Evolutionary conservation across 306 rosid species (phyloP).

Genomic region (Lathyrus sativus): DNA sequence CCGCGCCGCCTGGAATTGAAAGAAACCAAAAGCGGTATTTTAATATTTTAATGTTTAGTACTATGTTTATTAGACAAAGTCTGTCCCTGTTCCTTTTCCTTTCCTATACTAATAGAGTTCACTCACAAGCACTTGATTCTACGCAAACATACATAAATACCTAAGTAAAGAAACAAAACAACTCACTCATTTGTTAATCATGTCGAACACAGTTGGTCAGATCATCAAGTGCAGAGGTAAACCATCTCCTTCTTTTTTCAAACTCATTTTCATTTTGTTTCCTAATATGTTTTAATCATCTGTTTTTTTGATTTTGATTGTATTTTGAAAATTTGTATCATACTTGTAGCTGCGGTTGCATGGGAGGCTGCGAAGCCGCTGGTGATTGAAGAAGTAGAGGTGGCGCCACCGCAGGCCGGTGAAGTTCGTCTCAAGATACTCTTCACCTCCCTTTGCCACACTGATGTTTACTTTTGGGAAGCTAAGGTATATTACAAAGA

Average conservation of each 20-base stretch:
- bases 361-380: constrained; percentile 60
- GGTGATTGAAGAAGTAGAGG: constrained; percentile 54
- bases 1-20: no score
- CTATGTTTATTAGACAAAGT: no score
- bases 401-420: constrained; percentile 54
- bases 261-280: neutral
- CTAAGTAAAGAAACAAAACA: no score
- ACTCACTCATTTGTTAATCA: neutral
- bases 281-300: neutral
- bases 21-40: no score
- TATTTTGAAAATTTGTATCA: neutral
- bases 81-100: no score
- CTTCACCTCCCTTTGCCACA: constrained; percentile 58
- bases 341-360: constrained; percentile 49
- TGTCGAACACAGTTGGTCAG: constrained; percentile 13
- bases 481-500: constrained; percentile 41
- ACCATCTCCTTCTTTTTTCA: neutral
- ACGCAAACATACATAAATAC: no score
- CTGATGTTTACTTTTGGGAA: constrained; percentile 62
- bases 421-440: constrained; percentile 62
- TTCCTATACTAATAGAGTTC: no score
- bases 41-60: no score
- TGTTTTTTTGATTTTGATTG: neutral
- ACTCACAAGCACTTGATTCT: no score
- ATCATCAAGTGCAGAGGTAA: constrained; percentile 6